phyloP scores from a whole-genome alignment of 306 rosid genomes.

The Quillaja saponaria region DNA sequence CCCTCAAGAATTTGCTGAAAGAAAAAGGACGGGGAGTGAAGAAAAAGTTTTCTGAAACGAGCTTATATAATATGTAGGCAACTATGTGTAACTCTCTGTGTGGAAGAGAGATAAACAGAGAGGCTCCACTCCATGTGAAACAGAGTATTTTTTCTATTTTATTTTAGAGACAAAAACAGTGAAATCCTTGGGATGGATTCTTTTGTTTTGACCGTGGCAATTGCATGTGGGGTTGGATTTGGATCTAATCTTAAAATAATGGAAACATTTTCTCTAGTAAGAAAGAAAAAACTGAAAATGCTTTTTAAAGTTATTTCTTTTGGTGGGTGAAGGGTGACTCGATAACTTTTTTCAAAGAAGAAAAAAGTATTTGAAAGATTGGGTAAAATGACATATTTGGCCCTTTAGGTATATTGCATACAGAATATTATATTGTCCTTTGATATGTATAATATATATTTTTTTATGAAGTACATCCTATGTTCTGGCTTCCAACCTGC shows the following conservation, averaged over 20 bases:
- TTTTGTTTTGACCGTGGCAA: conserved; percentile 24
- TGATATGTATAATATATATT: no score
- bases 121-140: conserved; percentile 37
- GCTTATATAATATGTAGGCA: conserved; percentile 48
- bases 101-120: conserved; percentile 2
- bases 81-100: conserved; percentile 5
- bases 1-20: conserved; percentile 9
- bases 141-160: background rate
- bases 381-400: background rate
- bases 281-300: conserved; percentile 13
- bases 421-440: conserved; percentile 1
- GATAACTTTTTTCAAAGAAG: background rate
- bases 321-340: conserved; percentile 18
- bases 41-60: conserved; percentile 41
- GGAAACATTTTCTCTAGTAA: conserved; percentile 29
- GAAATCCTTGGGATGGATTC: conserved; percentile 13
- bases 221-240: conserved; percentile 54
- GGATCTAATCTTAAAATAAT: conserved; percentile 33
- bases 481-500: background rate
- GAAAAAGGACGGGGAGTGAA: conserved; percentile 39
- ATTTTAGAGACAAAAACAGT: conserved; percentile 18
- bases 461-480: no score
- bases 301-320: conserved; percentile 14
- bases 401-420: background rate
- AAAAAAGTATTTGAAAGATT: background rate